Evolutionary conservation across 805 yeast species (phyloP), one percentile per base, ranked within the genome.

Genomic region (Saccharomyces kudriavzevii): DNA sequence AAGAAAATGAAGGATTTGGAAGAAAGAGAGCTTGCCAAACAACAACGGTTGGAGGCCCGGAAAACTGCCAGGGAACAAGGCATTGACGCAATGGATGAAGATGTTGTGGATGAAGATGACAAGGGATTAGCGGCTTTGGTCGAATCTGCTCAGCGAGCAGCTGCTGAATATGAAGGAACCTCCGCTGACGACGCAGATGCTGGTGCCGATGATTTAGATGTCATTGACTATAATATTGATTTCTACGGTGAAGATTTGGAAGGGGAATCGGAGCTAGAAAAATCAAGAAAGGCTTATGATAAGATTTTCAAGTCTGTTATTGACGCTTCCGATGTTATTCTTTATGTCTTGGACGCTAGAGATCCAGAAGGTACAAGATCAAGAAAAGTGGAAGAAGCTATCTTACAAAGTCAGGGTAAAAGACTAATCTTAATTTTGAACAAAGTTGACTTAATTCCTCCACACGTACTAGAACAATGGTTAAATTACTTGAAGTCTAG

Each of bases 291-390:
- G 69, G 94, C 96, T 5, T 94, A 87, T 68, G 98, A 92, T 70
- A 92, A 91, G 73, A 83, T 92, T 55, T 92, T 91, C 78, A 91
- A 90, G 71, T 79, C 90, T 14, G 97, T 94, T 40, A 91, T 94
- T 24, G 97, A 90, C 56, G 86, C 90, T 24, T 77, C 97, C 1
- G 99, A 92, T 68, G 96, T 92, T 52, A 77, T 92, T 20, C 76
- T 91, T 53, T 92, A 94, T 66, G 97, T 92, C n/a, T 74, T 92
- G 65, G 99, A 92, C 72, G 96, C 99, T 1, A 84, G 99, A 71
- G 97, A 94, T 71, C 99, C 99, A 52, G 96, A 89, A 70, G 84
- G 89, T 20, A 92, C 98, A 2, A 82, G 99, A 66, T 90, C 97
- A 8, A 82, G 84, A 68, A 89, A 83, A 67, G 91, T 94, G 45